phyloP scores from a whole-genome alignment of 345 rosid genomes.

The Euphorbia peplus region DNA sequence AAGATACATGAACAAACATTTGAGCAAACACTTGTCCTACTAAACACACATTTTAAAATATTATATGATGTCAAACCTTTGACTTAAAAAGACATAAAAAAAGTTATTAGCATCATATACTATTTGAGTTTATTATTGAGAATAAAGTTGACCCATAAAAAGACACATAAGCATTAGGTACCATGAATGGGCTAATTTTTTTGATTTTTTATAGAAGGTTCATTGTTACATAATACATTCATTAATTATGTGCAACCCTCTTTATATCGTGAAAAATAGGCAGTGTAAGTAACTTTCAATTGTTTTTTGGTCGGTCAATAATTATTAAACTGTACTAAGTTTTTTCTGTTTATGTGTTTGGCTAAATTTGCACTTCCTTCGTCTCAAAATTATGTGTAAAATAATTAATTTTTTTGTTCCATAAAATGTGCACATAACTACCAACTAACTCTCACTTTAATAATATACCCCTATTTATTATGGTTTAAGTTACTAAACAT shows the following conservation, averaged over 20 bases:
- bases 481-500: too few species aligned
- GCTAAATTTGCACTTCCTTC: too few species aligned
- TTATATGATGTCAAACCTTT: not conserved
- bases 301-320: not conserved
- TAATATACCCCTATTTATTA: too few species aligned
- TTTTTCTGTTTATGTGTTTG: too few species aligned
- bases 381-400: too few species aligned
- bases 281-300: not conserved
- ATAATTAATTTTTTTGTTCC: too few species aligned
- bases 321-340: too few species aligned
- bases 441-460: too few species aligned
- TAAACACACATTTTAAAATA: not conserved
- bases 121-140: not conserved
- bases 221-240: not conserved
- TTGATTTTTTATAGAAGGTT: not conserved
- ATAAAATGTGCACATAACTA: too few species aligned
- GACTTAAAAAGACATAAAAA: not conserved
- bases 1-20: slow-evolving; percentile 5
- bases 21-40: not conserved
- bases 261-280: not conserved
- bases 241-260: too few species aligned
- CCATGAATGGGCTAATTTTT: slow-evolving; percentile 6
- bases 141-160: not conserved
- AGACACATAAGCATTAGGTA: not conserved
- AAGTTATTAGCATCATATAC: not conserved